phyloP scores from a whole-genome alignment of 306 rosid species.

The Fragaria iinumae region DNA sequence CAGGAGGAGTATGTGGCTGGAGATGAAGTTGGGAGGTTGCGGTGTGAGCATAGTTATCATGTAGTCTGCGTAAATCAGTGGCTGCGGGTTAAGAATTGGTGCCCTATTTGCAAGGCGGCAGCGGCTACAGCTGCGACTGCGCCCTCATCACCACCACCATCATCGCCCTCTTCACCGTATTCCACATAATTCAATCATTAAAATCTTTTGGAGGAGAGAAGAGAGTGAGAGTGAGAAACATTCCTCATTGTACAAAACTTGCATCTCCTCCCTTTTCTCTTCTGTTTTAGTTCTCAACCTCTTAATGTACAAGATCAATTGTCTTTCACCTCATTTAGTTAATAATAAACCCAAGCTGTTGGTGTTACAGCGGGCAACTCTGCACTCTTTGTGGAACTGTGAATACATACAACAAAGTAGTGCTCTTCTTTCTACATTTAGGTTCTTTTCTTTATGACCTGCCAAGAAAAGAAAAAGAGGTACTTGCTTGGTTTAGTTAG shows the following conservation, averaged over 20 bases:
- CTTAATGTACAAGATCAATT: constrained; percentile 63
- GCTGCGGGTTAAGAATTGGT: constrained; percentile 92
- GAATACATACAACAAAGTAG: constrained; percentile 38
- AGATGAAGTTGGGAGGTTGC: constrained; percentile 73
- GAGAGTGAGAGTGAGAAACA: neutral
- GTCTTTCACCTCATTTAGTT: constrained; percentile 33
- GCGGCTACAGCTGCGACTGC: constrained; percentile 38
- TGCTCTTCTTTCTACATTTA: constrained; percentile 11
- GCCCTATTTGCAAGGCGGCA: constrained; percentile 83
- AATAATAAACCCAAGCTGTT: constrained; percentile 65
- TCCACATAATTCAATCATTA: constrained; percentile 35
- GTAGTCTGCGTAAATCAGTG: constrained; percentile 71
- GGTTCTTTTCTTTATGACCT: neutral
- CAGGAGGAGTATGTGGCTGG: constrained; percentile 81
- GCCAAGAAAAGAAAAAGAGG: neutral
- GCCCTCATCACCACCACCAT: constrained; percentile 21
- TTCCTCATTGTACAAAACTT: constrained; percentile 29
- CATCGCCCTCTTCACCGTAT: constrained; percentile 15
- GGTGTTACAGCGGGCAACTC: constrained; percentile 36
- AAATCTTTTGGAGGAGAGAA: constrained; percentile 22
- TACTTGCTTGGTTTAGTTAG: neutral
- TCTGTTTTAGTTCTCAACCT: constrained; percentile 11
- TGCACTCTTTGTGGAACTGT: constrained; percentile 32
- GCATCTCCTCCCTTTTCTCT: constrained; percentile 25
- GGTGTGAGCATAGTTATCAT: constrained; percentile 77